Conservation (phyloP, 805 yeast genomes). For the Pichia occidentalis region DNA sequence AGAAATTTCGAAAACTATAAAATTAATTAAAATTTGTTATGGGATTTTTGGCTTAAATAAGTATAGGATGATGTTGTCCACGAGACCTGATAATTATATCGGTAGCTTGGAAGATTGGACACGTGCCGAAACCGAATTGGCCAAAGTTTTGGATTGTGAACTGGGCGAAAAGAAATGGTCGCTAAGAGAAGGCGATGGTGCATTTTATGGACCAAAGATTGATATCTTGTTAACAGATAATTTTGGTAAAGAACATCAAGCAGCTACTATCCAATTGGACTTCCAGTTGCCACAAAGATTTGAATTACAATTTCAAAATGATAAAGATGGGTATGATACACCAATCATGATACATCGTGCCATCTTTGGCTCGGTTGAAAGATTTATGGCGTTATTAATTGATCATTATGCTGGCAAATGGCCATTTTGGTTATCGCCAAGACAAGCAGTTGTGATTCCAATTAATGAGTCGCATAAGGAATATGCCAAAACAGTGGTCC, state of each 20-base stretch:
- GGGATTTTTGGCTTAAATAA: slow-evolving; percentile 52
- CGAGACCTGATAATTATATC: slow-evolving; percentile 77
- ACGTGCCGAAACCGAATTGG: slow-evolving; percentile 65
- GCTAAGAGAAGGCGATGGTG: slow-evolving; percentile 91
- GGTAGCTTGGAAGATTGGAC: slow-evolving; percentile 80
- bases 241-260: slow-evolving; percentile 77
- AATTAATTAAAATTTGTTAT: slow-evolving; percentile 71
- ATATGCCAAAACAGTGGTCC: slow-evolving; percentile 45
- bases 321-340: slow-evolving; percentile 43
- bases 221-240: slow-evolving; percentile 81
- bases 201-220: slow-evolving; percentile 93
- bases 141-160: slow-evolving; percentile 46
- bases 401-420: slow-evolving; percentile 90
- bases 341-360: slow-evolving; percentile 98
- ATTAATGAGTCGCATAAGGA: slow-evolving; percentile 55
- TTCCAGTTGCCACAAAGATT: slow-evolving; percentile 90
- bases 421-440: slow-evolving; percentile 97
- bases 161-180: slow-evolving; percentile 53
- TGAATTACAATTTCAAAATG: slow-evolving; percentile 57
- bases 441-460: slow-evolving; percentile 83
- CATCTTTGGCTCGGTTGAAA: slow-evolving; percentile 87
- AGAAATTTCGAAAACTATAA: slow-evolving; percentile 69
- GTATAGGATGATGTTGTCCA: slow-evolving; percentile 67
- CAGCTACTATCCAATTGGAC: slow-evolving; percentile 92
- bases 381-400: slow-evolving; percentile 83